Evolutionary conservation across 306 rosid species (phyloP).

Genomic region (Citrullus colocynthis): DNA sequence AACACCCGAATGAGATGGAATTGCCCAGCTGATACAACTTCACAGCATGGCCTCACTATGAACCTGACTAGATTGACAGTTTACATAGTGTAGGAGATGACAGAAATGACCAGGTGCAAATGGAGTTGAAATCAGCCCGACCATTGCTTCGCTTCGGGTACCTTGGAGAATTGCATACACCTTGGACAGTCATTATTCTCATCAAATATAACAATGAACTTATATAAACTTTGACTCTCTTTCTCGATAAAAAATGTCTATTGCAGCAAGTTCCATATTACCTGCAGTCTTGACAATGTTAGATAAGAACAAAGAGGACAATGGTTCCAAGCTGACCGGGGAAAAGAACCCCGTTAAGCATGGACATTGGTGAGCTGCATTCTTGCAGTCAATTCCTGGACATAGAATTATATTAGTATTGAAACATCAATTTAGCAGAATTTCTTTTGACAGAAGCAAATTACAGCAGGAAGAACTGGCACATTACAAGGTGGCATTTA

Average conservation of each 20-base stretch:
- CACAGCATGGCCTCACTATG: neutral
- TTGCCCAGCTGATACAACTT: neutral
- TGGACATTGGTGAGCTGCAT: neutral
- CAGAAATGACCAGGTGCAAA: neutral
- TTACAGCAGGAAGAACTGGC: slow-evolving; percentile 6
- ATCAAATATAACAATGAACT: neutral
- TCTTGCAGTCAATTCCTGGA: neutral
- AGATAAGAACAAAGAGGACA: neutral
- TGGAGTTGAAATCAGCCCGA: neutral
- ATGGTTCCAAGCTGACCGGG: neutral
- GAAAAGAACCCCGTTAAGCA: neutral
- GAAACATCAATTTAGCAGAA: neutral
- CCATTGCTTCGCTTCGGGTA: neutral
- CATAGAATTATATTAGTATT: neutral
- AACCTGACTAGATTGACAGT: neutral
- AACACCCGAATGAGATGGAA: neutral
- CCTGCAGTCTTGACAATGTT: neutral
- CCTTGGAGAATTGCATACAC: neutral
- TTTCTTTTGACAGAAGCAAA: neutral
- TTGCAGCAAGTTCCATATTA: neutral
- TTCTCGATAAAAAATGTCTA: neutral
- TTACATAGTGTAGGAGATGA: neutral
- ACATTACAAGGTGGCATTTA: slow-evolving; percentile 12
- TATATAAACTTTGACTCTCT: neutral
- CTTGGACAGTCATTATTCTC: neutral